These are phyloP conservation scores for Babesia bovis DNA, from an alignment of 169 alveolate genomes.

Conservation along the genomic window DNA sequence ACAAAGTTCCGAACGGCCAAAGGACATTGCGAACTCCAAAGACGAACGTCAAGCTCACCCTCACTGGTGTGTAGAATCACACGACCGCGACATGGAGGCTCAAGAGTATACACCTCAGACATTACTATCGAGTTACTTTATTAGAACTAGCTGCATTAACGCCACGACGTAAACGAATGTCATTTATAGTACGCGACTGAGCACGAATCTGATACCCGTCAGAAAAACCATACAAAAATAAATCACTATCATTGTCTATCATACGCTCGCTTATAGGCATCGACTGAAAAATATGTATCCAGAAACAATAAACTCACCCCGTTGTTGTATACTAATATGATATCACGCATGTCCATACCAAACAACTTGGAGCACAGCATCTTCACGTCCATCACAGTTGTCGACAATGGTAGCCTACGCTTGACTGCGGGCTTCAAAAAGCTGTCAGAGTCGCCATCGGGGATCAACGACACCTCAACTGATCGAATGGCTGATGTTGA, in stretches of 20 bases:
- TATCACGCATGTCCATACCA: constrained; percentile 19
- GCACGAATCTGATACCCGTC: constrained; percentile 49
- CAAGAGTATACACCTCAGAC: constrained; percentile 84
- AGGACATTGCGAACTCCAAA: constrained; percentile 90
- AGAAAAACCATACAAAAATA: constrained; percentile 37
- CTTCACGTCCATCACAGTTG: constrained; percentile 57
- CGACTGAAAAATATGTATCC: constrained; percentile 2
- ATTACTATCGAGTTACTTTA: too few relatives aligned
- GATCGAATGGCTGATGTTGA: not conserved
- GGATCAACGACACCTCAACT: constrained; percentile 29
- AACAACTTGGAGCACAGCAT: constrained; percentile 41
- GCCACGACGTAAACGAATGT: too few relatives aligned
- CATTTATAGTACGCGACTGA: too few relatives aligned
- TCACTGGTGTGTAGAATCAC: constrained; percentile 87
- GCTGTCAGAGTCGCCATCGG: constrained; percentile 64
- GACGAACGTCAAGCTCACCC: constrained; percentile 90
- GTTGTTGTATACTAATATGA: constrained; percentile 43
- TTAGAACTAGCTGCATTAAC: too few relatives aligned
- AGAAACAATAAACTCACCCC: constrained; percentile 33
- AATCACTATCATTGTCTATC: constrained; percentile 44
- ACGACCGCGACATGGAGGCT: constrained; percentile 91
- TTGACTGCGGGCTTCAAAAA: constrained; percentile 9
- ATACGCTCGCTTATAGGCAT: constrained; percentile 62
- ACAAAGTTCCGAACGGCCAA: constrained; percentile 88
- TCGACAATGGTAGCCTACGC: constrained; percentile 15